phyloP scores from a whole-genome alignment of 768 basidiomycete species.

The Panaeolus cyanescens region DNA sequence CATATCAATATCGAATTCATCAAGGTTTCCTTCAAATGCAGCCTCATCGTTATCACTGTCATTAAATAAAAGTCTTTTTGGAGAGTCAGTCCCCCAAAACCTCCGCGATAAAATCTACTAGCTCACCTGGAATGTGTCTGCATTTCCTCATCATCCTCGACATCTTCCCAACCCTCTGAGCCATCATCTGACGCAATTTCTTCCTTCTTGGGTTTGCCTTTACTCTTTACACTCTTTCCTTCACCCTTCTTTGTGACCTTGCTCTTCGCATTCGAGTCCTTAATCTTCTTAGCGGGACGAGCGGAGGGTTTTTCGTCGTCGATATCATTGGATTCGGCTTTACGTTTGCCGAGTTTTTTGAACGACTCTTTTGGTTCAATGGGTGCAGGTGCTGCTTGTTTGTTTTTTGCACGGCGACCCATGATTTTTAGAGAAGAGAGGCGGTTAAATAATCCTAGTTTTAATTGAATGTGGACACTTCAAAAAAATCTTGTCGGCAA shows the following conservation, averaged over 20 bases:
- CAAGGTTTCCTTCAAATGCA: constrained; percentile 44
- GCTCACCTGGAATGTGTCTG: constrained; percentile 43
- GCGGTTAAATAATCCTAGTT: constrained; percentile 1
- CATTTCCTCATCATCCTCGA: constrained; percentile 50
- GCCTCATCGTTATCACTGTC: constrained; percentile 43
- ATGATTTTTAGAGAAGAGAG: constrained; percentile 35
- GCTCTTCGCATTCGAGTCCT: constrained; percentile 41
- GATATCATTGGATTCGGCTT: constrained; percentile 46
- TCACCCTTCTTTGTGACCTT: constrained; percentile 27
- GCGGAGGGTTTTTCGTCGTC: constrained; percentile 30
- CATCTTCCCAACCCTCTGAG: constrained; percentile 65
- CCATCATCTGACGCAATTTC: constrained; percentile 20
- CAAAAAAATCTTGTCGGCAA: not conserved
- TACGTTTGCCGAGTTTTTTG: constrained; percentile 75
- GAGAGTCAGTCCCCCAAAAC: constrained; percentile 7
- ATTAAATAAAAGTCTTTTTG: constrained; percentile 44
- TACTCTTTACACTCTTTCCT: constrained; percentile 15
- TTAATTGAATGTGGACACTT: not conserved
- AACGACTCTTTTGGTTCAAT: constrained; percentile 43
- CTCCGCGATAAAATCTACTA: not conserved
- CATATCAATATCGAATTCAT: constrained; percentile 48
- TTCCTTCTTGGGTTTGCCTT: constrained; percentile 17
- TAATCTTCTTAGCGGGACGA: constrained; percentile 49
- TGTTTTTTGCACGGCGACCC: constrained; percentile 86
- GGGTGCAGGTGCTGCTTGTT: constrained; percentile 73